phyloP scores from a whole-genome alignment of 257 asterid species.

The Oldenlandia corymbosa region DNA sequence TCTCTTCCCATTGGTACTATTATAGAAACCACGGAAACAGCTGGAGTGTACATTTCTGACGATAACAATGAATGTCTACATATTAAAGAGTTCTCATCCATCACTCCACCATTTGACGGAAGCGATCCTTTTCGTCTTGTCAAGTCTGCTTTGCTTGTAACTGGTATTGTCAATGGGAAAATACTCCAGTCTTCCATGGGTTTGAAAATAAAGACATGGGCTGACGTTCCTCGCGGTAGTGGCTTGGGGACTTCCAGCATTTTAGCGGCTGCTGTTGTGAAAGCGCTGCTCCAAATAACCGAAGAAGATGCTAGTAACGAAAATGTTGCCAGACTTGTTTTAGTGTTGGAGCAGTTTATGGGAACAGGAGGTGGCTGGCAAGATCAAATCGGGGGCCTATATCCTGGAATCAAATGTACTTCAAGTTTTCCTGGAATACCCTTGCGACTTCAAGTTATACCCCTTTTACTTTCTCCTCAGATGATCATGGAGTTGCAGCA shows the following conservation, averaged over 20 bases:
- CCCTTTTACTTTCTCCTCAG: slow-evolving; percentile 69
- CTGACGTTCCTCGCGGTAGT: slow-evolving; percentile 94
- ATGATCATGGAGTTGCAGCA: slow-evolving; percentile 59
- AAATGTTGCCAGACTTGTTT: slow-evolving; percentile 80
- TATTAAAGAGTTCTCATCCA: slow-evolving; percentile 44
- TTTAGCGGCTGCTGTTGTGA: slow-evolving; percentile 90
- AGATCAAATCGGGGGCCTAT: slow-evolving; percentile 94
- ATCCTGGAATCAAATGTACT: slow-evolving; percentile 86
- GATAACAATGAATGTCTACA: slow-evolving; percentile 55
- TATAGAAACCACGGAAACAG: slow-evolving; percentile 50
- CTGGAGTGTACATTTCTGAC: slow-evolving; percentile 51
- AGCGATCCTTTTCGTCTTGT: slow-evolving; percentile 85
- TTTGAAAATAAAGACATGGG: slow-evolving; percentile 85
- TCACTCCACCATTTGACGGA: slow-evolving; percentile 67
- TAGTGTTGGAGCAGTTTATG: slow-evolving; percentile 89
- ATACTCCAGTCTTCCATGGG: slow-evolving; percentile 46
- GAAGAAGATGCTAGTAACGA: slow-evolving; percentile 71
- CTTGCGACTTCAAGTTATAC: slow-evolving; percentile 71
- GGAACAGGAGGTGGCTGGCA: slow-evolving; percentile 99
- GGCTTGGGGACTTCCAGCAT: slow-evolving; percentile 98
- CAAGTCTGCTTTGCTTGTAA: slow-evolving; percentile 81
- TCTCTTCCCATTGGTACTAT: slow-evolving; percentile 79
- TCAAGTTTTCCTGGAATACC: slow-evolving; percentile 89
- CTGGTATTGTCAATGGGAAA: slow-evolving; percentile 38
- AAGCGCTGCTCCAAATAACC: slow-evolving; percentile 75